A percentile compares a stretch with the other conserved stretches of the same genome.
phyloP scores from a whole-genome alignment of 2,329 filamentous ascomycete species.

The Neospermospora avenae region DNA sequence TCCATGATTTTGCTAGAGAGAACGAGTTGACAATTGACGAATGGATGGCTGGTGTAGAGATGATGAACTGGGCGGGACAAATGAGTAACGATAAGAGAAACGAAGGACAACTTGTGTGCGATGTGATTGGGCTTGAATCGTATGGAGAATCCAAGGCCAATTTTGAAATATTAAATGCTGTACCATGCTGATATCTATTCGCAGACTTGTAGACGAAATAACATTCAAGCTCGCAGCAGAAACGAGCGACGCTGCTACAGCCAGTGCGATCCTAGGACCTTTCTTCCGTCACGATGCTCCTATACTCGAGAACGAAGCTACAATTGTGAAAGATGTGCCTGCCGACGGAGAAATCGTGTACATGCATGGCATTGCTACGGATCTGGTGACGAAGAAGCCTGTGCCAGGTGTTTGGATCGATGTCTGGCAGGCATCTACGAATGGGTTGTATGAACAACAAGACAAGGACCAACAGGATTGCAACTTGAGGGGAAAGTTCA shows the following conservation, averaged over 20 bases:
- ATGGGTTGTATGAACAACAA: constrained; percentile 57
- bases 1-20: constrained; percentile 58
- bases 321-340: constrained; percentile 50
- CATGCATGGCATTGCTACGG: constrained; percentile 56
- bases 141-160: constrained; percentile 35
- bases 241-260: constrained; percentile 43
- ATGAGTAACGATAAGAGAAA: constrained; percentile 62
- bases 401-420: constrained; percentile 55
- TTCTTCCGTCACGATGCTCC: constrained; percentile 62
- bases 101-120: constrained; percentile 60
- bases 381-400: constrained; percentile 53
- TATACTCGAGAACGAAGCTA: constrained; percentile 50
- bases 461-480: constrained; percentile 57
- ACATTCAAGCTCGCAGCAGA: constrained; percentile 29
- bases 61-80: constrained; percentile 59
- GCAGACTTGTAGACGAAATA: constrained; percentile 40
- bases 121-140: constrained; percentile 61
- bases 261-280: constrained; percentile 59
- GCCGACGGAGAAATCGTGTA: constrained; percentile 47
- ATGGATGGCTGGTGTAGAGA: constrained; percentile 52
- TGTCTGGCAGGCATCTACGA: constrained; percentile 63
- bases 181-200: constrained; percentile 9
- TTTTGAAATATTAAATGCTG: not conserved
- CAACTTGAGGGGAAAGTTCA: constrained; percentile 61
- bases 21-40: constrained; percentile 56